A percentile compares a stretch with the other conserved stretches of the same genome.
phyloP scores from a whole-genome alignment of 176 grass and related monocot species.

The Hsuehochloa calcarea region DNA sequence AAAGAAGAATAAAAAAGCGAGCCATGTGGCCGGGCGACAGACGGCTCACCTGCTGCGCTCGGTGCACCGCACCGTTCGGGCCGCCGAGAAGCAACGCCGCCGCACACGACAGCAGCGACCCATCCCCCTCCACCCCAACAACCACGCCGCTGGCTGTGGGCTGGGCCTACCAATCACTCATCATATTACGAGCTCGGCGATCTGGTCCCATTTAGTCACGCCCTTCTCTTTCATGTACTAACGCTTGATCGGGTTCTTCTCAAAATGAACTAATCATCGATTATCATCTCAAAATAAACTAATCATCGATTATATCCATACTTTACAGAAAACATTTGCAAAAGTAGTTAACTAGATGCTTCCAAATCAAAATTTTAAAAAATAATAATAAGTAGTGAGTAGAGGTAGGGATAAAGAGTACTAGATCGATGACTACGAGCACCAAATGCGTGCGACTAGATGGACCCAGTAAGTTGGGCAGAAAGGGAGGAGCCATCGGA shows the following conservation, averaged over 20 bases:
- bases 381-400: neutral
- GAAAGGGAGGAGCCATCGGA: neutral
- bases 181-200: neutral
- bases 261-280: neutral
- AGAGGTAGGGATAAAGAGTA: neutral
- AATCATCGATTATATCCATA: neutral
- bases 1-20: neutral
- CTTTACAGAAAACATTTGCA: no score
- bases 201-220: neutral
- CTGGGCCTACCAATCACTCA: neutral
- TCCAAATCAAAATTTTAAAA: neutral
- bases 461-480: constrained; percentile 1
- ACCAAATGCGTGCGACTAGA: neutral
- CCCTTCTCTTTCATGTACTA: neutral
- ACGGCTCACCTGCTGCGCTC: neutral
- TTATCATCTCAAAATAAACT: neutral
- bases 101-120: neutral
- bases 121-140: neutral
- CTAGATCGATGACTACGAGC: neutral
- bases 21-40: neutral
- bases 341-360: neutral
- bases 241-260: neutral
- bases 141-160: neutral
- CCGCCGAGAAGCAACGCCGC: constrained; percentile 36
- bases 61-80: constrained; percentile 36